Percentiles rank a stretch among this genome's conserved stretches.
Evolutionary conservation across 2,329 filamentous ascomycete species (phyloP).

Genomic region (Alternaria burnsii): DNA sequence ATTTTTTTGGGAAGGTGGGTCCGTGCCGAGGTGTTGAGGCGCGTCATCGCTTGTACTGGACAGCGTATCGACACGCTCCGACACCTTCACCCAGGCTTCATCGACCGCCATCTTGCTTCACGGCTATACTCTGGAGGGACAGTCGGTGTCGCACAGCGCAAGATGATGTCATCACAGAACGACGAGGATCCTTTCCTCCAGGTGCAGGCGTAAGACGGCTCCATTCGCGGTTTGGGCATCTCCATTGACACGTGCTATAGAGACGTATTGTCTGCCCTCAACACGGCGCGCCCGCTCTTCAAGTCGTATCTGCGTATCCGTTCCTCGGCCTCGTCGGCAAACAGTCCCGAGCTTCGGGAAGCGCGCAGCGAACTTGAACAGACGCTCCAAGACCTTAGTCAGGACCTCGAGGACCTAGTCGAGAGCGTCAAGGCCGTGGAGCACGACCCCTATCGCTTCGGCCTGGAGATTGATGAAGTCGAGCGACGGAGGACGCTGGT

Average conservation of each 20-base stretch:
- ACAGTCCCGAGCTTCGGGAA: constrained; percentile 70
- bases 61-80: constrained; percentile 17
- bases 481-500: constrained; percentile 81
- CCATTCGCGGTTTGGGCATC: constrained; percentile 13
- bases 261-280: constrained; percentile 86
- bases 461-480: constrained; percentile 84
- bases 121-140: neutral
- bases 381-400: constrained; percentile 74
- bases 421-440: constrained; percentile 89
- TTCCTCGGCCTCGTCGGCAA: constrained; percentile 75
- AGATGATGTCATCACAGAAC: constrained; percentile 50
- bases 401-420: constrained; percentile 88
- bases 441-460: constrained; percentile 84
- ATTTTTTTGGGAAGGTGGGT: constrained; percentile 25
- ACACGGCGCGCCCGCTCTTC: constrained; percentile 84
- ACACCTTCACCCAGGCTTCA: constrained; percentile 11
- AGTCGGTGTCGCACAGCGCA: constrained; percentile 22
- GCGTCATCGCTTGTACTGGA: constrained; percentile 17
- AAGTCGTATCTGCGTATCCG: constrained; percentile 95
- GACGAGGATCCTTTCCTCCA: constrained; percentile 61
- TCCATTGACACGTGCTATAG: constrained; percentile 59
- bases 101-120: neutral
- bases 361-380: constrained; percentile 78
- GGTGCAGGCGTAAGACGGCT: constrained; percentile 55
- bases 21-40: constrained; percentile 22